Percentiles rank a stretch among this genome's conserved stretches.
These are phyloP conservation scores for Solanum chaucha DNA, from an alignment of 257 asterid genomes.

Conservation along the genomic window DNA sequence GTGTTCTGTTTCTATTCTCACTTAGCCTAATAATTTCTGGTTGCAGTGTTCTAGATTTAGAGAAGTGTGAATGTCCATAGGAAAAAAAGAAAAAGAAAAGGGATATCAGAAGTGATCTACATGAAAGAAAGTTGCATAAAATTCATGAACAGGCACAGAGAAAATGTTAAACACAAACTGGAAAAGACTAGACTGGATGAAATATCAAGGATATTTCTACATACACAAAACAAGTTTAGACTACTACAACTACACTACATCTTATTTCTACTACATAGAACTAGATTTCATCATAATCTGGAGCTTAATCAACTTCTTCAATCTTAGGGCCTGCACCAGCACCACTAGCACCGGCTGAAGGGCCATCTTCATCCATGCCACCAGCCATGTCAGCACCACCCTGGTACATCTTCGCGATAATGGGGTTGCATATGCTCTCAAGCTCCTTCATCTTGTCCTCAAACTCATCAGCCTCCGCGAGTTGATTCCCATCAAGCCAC, in stretches of 20 bases:
- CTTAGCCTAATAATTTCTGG: too few relatives aligned
- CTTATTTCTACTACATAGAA: background rate
- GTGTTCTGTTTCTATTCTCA: background rate
- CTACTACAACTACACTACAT: background rate
- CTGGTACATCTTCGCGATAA: constrained; percentile 27
- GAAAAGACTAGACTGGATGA: background rate
- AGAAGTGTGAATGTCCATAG: background rate
- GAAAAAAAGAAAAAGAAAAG: too few relatives aligned
- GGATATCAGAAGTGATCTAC: background rate
- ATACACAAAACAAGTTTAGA: background rate
- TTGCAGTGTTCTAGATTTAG: background rate
- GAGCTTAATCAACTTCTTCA: constrained; percentile 21
- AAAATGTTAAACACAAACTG: background rate
- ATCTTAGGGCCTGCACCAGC: constrained; percentile 27
- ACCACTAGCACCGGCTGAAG: constrained; percentile 6
- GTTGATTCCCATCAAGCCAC: constrained; percentile 24
- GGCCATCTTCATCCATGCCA: constrained; percentile 21
- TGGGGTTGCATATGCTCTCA: constrained; percentile 24
- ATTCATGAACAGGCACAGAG: background rate
- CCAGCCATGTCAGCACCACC: constrained; percentile 14
- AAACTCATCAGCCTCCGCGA: constrained; percentile 22
- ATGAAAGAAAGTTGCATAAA: background rate
- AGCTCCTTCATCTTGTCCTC: constrained; percentile 33
- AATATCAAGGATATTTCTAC: background rate
- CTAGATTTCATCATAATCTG: background rate